phyloP scores from a whole-genome alignment of 2,329 filamentous ascomycete genomes.

The Aspergillus fumigatus region DNA sequence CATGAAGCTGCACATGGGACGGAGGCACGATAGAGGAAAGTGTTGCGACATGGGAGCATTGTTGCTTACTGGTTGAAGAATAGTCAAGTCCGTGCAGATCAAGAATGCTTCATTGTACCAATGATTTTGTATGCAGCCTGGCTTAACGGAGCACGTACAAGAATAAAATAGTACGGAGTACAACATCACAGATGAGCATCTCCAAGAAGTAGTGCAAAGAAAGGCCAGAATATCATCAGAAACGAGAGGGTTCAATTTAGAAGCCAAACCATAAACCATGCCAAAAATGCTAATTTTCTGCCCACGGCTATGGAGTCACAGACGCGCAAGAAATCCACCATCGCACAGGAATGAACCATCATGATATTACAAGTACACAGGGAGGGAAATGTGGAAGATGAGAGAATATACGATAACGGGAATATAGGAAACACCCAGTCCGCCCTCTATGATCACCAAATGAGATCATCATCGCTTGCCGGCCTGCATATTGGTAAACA shows the following conservation, averaged over 20 bases:
- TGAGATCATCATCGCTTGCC: constrained; percentile 21
- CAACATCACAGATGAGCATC: neutral
- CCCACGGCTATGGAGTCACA: neutral
- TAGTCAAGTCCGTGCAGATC: neutral
- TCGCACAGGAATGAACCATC: neutral
- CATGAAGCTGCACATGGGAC: neutral
- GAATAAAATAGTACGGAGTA: neutral
- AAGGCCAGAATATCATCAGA: neutral
- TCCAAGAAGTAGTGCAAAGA: neutral
- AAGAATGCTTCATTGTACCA: neutral
- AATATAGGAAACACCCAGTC: constrained; percentile 4
- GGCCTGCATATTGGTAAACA: constrained; percentile 63
- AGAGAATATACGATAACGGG: constrained; percentile 3
- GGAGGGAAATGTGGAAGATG: constrained; percentile 4
- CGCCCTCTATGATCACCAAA: constrained; percentile 1
- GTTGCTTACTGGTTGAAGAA: neutral
- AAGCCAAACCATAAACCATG: constrained; percentile 9
- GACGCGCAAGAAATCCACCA: neutral
- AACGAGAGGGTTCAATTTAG: constrained; percentile 17
- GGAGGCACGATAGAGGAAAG: neutral
- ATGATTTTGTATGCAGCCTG: neutral
- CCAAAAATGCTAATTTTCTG: constrained; percentile 9
- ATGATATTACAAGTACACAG: neutral
- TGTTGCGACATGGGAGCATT: neutral
- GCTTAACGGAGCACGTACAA: neutral